phyloP scores from a whole-genome alignment of 2,329 filamentous ascomycete genomes.

The Xylaria sp. region DNA sequence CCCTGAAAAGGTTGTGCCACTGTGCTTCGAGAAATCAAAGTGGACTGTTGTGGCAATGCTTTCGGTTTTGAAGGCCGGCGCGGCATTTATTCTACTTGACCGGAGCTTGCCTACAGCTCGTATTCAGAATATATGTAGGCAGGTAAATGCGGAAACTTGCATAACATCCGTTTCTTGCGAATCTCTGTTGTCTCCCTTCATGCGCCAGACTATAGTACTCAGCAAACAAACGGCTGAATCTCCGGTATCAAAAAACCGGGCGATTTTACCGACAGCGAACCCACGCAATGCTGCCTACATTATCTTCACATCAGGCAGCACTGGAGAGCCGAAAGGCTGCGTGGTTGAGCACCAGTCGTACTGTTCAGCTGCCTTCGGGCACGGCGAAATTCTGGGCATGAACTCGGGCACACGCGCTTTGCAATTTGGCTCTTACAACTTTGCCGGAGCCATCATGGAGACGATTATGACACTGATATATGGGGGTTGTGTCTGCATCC shows the following conservation, averaged over 20 bases:
- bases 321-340: constrained; percentile 61
- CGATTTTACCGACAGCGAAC: neutral
- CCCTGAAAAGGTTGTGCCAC: constrained; percentile 47
- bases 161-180: constrained; percentile 20
- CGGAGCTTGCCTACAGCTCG: constrained; percentile 50
- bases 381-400: constrained; percentile 16
- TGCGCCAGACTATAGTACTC: constrained; percentile 3
- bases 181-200: constrained; percentile 15
- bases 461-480: constrained; percentile 51
- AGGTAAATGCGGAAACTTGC: constrained; percentile 12
- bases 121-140: constrained; percentile 47
- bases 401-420: constrained; percentile 33
- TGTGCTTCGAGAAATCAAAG: constrained; percentile 51
- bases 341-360: constrained; percentile 42
- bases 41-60: constrained; percentile 50
- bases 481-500: constrained; percentile 53
- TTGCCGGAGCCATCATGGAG: constrained; percentile 52
- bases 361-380: constrained; percentile 17
- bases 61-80: constrained; percentile 49
- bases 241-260: neutral
- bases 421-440: constrained; percentile 49
- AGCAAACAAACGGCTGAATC: neutral
- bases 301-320: constrained; percentile 61
- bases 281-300: constrained; percentile 46
- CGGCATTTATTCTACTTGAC: constrained; percentile 51